Percentiles rank a stretch among this genome's conserved stretches.
Conservation (phyloP, 2,329 filamentous ascomycete species). For the Tolypocladium tundrense region DNA sequence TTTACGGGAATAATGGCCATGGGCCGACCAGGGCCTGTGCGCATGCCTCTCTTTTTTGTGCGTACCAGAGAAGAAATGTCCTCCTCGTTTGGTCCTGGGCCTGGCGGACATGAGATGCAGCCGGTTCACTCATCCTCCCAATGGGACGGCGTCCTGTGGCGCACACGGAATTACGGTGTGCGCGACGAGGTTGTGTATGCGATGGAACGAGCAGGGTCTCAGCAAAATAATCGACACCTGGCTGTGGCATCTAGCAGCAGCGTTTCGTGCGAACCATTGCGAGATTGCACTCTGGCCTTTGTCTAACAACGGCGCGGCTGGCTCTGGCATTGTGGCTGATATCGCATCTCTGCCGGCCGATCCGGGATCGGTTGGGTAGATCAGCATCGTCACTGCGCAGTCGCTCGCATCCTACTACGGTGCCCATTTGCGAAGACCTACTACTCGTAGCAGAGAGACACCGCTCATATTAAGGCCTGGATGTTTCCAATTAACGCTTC, state of each 20-base stretch:
- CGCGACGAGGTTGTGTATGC: background rate
- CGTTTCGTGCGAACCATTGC: background rate
- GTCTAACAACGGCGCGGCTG: background rate
- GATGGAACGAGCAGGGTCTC: background rate
- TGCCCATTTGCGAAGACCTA: background rate
- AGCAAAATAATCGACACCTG: background rate
- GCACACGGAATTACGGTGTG: slow-evolving; percentile 4
- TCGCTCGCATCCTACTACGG: background rate
- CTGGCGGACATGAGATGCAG: slow-evolving; percentile 1
- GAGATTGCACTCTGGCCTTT: background rate
- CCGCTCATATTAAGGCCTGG: background rate
- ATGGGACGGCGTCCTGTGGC: background rate
- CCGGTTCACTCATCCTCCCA: background rate
- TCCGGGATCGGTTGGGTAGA: background rate
- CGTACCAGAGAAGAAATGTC: background rate
- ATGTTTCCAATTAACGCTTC: background rate
- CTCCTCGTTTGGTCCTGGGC: background rate
- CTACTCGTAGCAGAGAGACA: background rate
- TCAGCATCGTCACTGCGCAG: background rate
- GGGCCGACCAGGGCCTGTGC: background rate
- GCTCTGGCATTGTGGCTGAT: background rate
- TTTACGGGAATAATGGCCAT: background rate
- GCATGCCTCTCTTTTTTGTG: background rate
- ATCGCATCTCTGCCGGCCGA: background rate
- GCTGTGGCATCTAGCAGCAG: background rate